Conservation (phyloP, 1,139 yeast genomes). For the Blastobotrys apis region DNA sequence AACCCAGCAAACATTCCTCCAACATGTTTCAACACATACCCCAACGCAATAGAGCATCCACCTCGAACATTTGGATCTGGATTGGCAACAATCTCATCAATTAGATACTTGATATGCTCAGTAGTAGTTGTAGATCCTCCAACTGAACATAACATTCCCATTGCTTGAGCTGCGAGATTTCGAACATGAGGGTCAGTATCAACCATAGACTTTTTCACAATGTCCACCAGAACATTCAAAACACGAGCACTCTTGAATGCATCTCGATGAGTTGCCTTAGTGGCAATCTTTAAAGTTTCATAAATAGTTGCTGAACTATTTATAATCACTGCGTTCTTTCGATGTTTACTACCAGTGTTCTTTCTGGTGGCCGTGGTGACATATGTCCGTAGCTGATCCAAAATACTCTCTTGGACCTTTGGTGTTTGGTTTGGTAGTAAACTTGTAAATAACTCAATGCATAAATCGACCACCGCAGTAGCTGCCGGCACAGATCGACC, state of each 20-base stretch:
- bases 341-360: slow-evolving; percentile 25
- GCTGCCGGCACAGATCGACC: slow-evolving; percentile 27
- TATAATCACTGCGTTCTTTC: slow-evolving; percentile 30
- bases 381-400: slow-evolving; percentile 71
- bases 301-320: slow-evolving; percentile 14
- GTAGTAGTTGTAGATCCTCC: slow-evolving; percentile 39
- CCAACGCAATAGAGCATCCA: slow-evolving; percentile 55
- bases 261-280: slow-evolving; percentile 10
- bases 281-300: slow-evolving; percentile 12
- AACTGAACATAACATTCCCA: slow-evolving; percentile 56
- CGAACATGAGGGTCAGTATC: slow-evolving; percentile 35
- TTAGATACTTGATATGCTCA: slow-evolving; percentile 50
- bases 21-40: slow-evolving; percentile 52
- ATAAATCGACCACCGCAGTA: slow-evolving; percentile 60
- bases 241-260: slow-evolving; percentile 32
- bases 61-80: slow-evolving; percentile 65
- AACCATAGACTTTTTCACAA: slow-evolving; percentile 48
- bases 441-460: slow-evolving; percentile 70
- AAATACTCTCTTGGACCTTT: slow-evolving; percentile 77
- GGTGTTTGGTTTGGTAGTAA: slow-evolving; percentile 71
- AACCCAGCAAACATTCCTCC: slow-evolving; percentile 41
- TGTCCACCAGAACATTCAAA: slow-evolving; percentile 50
- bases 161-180: slow-evolving; percentile 57
- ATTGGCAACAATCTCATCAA: slow-evolving; percentile 59
- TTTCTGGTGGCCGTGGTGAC: slow-evolving; percentile 12